Evolutionary conservation across 2,329 filamentous ascomycete genomes (phyloP).

Genomic region (Chaetomium sp.): DNA sequence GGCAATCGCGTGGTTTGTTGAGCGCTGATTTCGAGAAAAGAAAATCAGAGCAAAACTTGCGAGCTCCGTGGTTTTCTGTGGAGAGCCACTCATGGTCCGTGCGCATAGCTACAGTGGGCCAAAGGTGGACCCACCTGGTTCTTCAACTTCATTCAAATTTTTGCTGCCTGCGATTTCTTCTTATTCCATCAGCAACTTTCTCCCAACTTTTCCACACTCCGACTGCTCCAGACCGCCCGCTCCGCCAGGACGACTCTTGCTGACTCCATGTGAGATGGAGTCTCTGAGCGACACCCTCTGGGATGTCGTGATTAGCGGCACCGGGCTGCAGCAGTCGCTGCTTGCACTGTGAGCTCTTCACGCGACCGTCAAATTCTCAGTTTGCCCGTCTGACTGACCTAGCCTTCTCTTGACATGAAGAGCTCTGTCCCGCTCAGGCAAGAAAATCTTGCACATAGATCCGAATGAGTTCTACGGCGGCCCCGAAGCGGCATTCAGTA

Average conservation of each 20-base stretch:
- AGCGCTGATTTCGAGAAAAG: constrained; percentile 34
- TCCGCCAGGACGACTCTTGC: constrained; percentile 3
- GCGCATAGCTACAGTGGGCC: constrained; percentile 12
- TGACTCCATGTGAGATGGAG: constrained; percentile 51
- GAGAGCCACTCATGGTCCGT: constrained; percentile 5
- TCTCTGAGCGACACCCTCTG: constrained; percentile 65
- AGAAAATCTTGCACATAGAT: constrained; percentile 87
- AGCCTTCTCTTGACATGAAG: constrained; percentile 52
- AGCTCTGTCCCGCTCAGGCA: constrained; percentile 84
- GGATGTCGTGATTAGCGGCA: constrained; percentile 76
- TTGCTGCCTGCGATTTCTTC: constrained; percentile 15
- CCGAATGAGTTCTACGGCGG: constrained; percentile 84
- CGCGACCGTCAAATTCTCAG: constrained; percentile 14
- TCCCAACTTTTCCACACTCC: constrained; percentile 2
- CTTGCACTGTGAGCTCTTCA: constrained; percentile 61
- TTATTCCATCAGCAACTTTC: constrained; percentile 2
- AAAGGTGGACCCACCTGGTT: not conserved
- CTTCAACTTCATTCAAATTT: constrained; percentile 21
- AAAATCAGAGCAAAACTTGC: constrained; percentile 22
- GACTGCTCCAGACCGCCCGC: constrained; percentile 2
- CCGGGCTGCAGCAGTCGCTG: constrained; percentile 70
- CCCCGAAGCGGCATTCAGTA: constrained; percentile 74
- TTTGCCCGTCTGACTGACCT: constrained; percentile 63
- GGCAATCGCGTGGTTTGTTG: constrained; percentile 32
- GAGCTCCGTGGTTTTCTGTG: constrained; percentile 1